These are phyloP conservation scores for Dovyalis caffra DNA, from an alignment of 345 rosid genomes.

Conservation along the genomic window DNA sequence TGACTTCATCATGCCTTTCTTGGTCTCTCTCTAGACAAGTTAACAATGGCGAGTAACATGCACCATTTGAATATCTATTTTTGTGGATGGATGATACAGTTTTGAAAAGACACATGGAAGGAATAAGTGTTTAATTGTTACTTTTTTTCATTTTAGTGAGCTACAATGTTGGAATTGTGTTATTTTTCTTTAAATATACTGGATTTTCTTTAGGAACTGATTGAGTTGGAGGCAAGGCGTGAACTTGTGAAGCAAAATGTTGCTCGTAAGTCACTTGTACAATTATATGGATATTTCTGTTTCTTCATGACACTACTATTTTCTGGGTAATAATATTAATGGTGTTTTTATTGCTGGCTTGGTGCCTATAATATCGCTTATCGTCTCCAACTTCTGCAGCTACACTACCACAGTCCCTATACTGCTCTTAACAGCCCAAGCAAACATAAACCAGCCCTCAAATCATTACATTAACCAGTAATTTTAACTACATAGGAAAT, in stretches of 20 bases:
- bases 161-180: background rate
- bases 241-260: slow-evolving; percentile 80
- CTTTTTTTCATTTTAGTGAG: background rate
- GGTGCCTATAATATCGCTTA: background rate
- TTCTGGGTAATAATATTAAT: background rate
- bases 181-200: background rate
- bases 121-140: background rate
- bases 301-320: background rate
- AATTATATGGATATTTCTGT: slow-evolving; percentile 1
- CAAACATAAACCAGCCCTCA: background rate
- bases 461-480: background rate
- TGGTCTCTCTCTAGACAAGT: background rate
- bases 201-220: slow-evolving; percentile 55
- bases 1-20: background rate
- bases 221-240: slow-evolving; percentile 77
- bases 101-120: background rate
- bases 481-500: background rate
- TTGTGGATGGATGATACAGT: background rate
- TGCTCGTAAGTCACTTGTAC: slow-evolving; percentile 51
- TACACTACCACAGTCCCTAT: background rate
- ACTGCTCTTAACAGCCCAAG: background rate
- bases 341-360: background rate
- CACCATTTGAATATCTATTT: background rate
- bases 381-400: background rate
- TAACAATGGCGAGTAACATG: background rate